Conservation (phyloP, 495 filamentous ascomycete species). For the Aspergillus heteromorphus region DNA sequence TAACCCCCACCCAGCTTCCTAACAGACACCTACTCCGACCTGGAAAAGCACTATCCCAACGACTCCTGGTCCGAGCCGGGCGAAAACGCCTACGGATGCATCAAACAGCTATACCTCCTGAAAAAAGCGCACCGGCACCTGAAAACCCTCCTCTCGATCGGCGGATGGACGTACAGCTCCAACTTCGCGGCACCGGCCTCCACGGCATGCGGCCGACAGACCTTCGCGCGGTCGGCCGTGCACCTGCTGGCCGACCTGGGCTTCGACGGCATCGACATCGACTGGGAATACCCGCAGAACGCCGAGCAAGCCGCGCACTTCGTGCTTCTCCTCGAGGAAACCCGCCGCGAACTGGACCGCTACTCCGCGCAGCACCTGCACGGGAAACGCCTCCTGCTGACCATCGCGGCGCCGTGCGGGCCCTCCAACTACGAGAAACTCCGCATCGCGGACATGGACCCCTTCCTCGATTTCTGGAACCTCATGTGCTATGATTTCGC, state of each 20-base stretch:
- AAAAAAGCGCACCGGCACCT: conserved; percentile 83
- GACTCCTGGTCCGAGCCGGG: conserved; percentile 37
- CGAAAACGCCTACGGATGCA: conserved; percentile 49
- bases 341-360: conserved; percentile 49
- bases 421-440: conserved; percentile 55
- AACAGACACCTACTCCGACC: conserved; percentile 75
- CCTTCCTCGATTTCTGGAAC: conserved; percentile 63
- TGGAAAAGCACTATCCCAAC: conserved; percentile 67
- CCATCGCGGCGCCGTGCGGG: conserved; percentile 58
- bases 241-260: conserved; percentile 60
- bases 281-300: conserved; percentile 49
- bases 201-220: conserved; percentile 55
- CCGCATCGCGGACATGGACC: conserved; percentile 57
- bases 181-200: conserved; percentile 67
- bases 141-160: conserved; percentile 86
- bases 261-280: conserved; percentile 58
- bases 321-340: conserved; percentile 55
- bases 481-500: conserved; percentile 77
- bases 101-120: conserved; percentile 90
- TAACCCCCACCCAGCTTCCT: conserved; percentile 33
- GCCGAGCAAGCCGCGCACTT: conserved; percentile 53
- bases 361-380: conserved; percentile 48
- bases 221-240: conserved; percentile 64
- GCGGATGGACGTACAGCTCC: conserved; percentile 87
- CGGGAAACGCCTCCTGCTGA: conserved; percentile 59